Base-by-base conservation (phyloP, 306 rosid species). In the Cicer pinnatifidum region DNA sequence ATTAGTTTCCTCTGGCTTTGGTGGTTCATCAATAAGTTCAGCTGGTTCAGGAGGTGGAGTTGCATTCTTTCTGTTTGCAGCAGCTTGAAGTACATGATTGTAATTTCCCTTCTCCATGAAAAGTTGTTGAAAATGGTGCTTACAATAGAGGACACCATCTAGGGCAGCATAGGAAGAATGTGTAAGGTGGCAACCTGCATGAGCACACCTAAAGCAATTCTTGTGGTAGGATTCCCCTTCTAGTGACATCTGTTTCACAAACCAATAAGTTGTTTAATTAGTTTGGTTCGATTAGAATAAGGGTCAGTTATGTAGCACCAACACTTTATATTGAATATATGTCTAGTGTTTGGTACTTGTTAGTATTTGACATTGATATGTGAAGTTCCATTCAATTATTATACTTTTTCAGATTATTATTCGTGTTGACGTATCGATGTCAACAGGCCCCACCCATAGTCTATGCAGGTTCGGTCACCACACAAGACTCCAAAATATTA, bases 21-120 rank as follows among this genome's bases (percentile, higher is more conserved):
- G 4, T 40, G 72, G 11, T 67, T 82, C 76, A 2, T 76, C 65
- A 6, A 2, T 60, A 75, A 48, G 13, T 20, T 71, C 86, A 2
- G 76, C 68, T 0, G 79, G 68, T 67, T 87, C 90, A 12, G 86
- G 71, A 8, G 90, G 82, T 6, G 89, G 82, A 35, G 88, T 69
- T 5, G 74, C 75, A 58, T 67, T 82, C 84, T 85, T 91, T 81
- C 78, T 85, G 75, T 88, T 52, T 12, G 86, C 82, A 54, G 90
- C 89, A 15, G 89, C 86, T 58, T 89, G 72, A 76, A 91, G 96
- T 20, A 87, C 94, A 68, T 86, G 97, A 75, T 59, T 58, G 77
- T 94, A 94, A 39, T 86, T 94, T 8, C 99, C 99, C 58, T 94
- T 94, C 86, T 86, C 96, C 97, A 94, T 88, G 87, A 94, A 94